A percentile compares a stretch with the other conserved stretches of the same genome.
Conservation (phyloP, 768 basidiomycete species). For the Russula sp. region DNA sequence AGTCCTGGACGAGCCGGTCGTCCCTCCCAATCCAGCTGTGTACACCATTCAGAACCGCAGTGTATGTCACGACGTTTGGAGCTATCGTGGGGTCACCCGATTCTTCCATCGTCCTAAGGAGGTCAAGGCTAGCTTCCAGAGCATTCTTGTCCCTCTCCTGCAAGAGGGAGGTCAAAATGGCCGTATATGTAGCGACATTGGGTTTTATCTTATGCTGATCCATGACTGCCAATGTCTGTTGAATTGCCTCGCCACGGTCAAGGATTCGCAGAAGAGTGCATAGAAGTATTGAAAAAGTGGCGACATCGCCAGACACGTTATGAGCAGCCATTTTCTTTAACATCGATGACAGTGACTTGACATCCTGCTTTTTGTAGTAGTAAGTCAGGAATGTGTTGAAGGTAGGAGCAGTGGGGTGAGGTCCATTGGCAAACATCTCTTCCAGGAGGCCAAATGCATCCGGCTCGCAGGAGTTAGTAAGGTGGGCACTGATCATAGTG, state of each 20-base stretch:
- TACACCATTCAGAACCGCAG: conserved; percentile 65
- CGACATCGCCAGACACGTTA: conserved; percentile 62
- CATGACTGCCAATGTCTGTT: conserved; percentile 67
- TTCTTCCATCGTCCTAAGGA: conserved; percentile 72
- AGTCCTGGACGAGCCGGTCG: conserved; percentile 37
- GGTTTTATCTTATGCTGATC: conserved; percentile 61
- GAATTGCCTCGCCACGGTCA: conserved; percentile 51
- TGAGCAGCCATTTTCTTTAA: conserved; percentile 50
- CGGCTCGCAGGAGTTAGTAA: conserved; percentile 31
- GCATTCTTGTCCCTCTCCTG: conserved; percentile 45
- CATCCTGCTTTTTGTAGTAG: conserved; percentile 54
- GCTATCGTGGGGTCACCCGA: conserved; percentile 31
- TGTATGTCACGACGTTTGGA: conserved; percentile 82
- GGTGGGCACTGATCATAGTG: conserved; percentile 62
- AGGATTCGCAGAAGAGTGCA: conserved; percentile 66
- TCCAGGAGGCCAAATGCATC: conserved; percentile 35
- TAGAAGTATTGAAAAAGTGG: conserved; percentile 83
- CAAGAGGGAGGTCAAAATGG: conserved; percentile 73
- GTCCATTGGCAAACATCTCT: conserved; percentile 39
- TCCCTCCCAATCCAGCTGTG: conserved; percentile 51
- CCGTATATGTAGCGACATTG: conserved; percentile 68
- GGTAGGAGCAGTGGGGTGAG: conserved; percentile 62
- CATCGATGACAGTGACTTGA: conserved; percentile 49
- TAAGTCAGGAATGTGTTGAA: conserved; percentile 77
- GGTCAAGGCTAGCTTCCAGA: conserved; percentile 55